Evolutionary conservation across 441 rosid species (phyloP).

Genomic region (Geranium incanum): DNA sequence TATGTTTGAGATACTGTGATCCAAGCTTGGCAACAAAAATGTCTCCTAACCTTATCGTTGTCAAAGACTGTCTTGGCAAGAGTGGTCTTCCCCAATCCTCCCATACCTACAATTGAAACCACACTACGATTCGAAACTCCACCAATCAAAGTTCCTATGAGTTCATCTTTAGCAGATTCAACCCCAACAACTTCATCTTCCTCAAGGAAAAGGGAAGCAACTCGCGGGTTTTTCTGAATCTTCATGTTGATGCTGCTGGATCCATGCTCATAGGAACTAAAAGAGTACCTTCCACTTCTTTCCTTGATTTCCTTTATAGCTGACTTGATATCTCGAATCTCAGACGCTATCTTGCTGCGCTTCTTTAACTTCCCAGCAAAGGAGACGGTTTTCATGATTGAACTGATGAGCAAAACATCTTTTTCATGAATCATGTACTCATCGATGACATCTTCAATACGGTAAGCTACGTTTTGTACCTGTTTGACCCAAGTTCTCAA

Average conservation of each 20-base stretch:
- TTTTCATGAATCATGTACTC: background rate
- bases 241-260: background rate
- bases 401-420: background rate
- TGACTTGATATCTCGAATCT: constrained; percentile 10
- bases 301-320: background rate
- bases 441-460: constrained; percentile 8
- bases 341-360: background rate
- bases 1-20: constrained; percentile 10
- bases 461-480: constrained; percentile 12
- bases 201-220: constrained; percentile 19
- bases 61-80: constrained; percentile 16
- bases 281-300: background rate
- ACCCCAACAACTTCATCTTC: constrained; percentile 29
- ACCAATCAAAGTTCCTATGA: constrained; percentile 17
- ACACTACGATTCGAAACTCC: constrained; percentile 20
- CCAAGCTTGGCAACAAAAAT: constrained; percentile 15
- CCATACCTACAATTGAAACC: constrained; percentile 16
- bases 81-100: constrained; percentile 25
- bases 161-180: constrained; percentile 16
- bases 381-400: background rate
- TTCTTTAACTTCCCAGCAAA: background rate
- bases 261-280: background rate
- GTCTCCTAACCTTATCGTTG: background rate
- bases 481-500: constrained; percentile 12
- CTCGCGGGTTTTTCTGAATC: constrained; percentile 1